phyloP scores from a whole-genome alignment of 768 basidiomycete genomes.

The Phaffia australis region DNA sequence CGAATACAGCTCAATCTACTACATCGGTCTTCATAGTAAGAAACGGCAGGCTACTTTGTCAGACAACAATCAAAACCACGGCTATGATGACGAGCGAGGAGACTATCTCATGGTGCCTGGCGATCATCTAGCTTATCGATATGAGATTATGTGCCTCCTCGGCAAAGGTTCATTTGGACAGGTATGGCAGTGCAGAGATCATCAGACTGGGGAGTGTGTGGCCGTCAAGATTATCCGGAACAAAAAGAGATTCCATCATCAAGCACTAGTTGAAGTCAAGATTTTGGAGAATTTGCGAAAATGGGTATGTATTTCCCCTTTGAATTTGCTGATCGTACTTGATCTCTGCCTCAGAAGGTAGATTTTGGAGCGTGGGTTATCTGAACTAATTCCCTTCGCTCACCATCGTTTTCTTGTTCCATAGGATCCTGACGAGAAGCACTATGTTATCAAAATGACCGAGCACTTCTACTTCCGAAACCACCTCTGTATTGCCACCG shows the following conservation, averaged over 20 bases:
- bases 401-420: not conserved
- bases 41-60: conserved; percentile 73
- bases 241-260: conserved; percentile 97
- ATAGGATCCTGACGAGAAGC: conserved; percentile 91
- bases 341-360: not conserved
- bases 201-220: conserved; percentile 87
- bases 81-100: conserved; percentile 96
- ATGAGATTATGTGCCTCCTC: conserved; percentile 80
- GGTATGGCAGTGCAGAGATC: conserved; percentile 88
- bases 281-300: conserved; percentile 89
- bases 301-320: conserved; percentile 61
- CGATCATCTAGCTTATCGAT: conserved; percentile 95
- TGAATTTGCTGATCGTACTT: not conserved
- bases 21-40: conserved; percentile 61
- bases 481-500: conserved; percentile 97
- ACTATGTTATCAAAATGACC: conserved; percentile 95
- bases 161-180: conserved; percentile 99
- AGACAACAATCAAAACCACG: conserved; percentile 69
- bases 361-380: conserved; percentile 17
- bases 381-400: not conserved
- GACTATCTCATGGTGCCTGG: conserved; percentile 83
- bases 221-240: conserved; percentile 99
- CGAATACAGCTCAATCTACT: conserved; percentile 76
- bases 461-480: conserved; percentile 97
- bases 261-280: conserved; percentile 97